phyloP scores from a whole-genome alignment of 352 stramenopile species.

The Globisporangium cylindrosporum region DNA sequence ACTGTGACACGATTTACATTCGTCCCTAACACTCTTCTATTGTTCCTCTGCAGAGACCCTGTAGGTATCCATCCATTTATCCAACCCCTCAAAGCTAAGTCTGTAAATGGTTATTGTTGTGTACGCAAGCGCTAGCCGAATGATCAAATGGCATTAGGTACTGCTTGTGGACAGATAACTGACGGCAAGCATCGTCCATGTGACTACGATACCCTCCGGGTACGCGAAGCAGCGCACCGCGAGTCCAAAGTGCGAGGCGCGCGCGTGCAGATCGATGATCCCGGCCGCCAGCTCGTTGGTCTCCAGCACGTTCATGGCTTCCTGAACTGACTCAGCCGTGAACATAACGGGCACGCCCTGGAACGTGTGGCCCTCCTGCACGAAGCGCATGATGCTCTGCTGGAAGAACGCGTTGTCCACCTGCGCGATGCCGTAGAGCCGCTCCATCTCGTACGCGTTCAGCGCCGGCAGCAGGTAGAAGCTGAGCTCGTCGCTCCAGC shows the following conservation, averaged over 20 bases:
- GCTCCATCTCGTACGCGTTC: conserved; percentile 85
- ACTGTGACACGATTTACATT: background rate
- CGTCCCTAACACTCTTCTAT: background rate
- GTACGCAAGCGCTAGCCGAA: background rate
- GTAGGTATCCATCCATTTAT: conserved; percentile 7
- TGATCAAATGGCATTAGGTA: background rate
- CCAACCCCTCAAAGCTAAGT: background rate
- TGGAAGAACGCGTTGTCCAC: conserved; percentile 84
- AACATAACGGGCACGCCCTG: conserved; percentile 82
- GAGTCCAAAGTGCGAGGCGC: conserved; percentile 62
- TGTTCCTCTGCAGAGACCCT: conserved; percentile 4
- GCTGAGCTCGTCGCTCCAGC: conserved; percentile 72
- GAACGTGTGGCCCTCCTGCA: conserved; percentile 82
- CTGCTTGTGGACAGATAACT: conserved; percentile 41
- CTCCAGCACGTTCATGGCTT: conserved; percentile 45
- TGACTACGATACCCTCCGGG: conserved; percentile 55
- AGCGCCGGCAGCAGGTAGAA: conserved; percentile 85
- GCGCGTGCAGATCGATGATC: conserved; percentile 62
- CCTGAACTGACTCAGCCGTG: conserved; percentile 22
- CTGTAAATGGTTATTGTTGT: conserved; percentile 1
- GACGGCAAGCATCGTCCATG: conserved; percentile 85
- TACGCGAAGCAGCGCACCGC: conserved; percentile 80
- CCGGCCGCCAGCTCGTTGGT: conserved; percentile 46
- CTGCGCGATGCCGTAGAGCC: conserved; percentile 55
- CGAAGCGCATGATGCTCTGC: conserved; percentile 71